Percentiles rank a stretch among this genome's conserved stretches.
Conservation (phyloP, 1,284 basidiomycete species). For the Polyporus tsugae region DNA sequence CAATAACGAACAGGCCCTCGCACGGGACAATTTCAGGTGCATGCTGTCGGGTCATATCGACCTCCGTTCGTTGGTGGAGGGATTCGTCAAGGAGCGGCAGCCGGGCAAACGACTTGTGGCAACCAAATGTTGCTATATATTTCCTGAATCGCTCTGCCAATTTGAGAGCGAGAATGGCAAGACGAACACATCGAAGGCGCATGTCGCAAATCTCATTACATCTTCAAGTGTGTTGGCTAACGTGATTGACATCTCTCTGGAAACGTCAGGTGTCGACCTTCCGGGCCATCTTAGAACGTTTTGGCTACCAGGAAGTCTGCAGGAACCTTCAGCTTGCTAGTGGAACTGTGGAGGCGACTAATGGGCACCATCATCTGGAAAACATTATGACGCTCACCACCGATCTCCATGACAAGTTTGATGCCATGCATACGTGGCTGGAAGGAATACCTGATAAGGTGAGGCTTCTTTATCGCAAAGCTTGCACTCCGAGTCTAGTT, state of each 20-base stretch:
- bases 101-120: neutral
- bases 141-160: neutral
- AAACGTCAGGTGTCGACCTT: too few relatives aligned
- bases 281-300: neutral
- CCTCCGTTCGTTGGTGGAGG: neutral
- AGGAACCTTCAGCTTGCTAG: neutral
- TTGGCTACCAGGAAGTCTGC: neutral
- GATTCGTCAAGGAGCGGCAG: neutral
- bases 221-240: neutral
- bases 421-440: constrained; percentile 34
- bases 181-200: too few relatives aligned
- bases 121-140: neutral
- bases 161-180: neutral
- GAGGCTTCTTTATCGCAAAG: neutral
- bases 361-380: constrained; percentile 39
- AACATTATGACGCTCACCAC: constrained; percentile 42
- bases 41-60: neutral
- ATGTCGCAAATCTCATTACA: neutral
- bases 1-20: neutral
- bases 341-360: too few relatives aligned
- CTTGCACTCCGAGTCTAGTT: too few relatives aligned
- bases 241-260: too few relatives aligned
- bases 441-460: constrained; percentile 23
- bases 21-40: neutral
- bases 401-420: too few relatives aligned